These are phyloP conservation scores for Penicillium sp. DNA, from an alignment of 2,329 filamentous ascomycete species.

Conservation along the genomic window DNA sequence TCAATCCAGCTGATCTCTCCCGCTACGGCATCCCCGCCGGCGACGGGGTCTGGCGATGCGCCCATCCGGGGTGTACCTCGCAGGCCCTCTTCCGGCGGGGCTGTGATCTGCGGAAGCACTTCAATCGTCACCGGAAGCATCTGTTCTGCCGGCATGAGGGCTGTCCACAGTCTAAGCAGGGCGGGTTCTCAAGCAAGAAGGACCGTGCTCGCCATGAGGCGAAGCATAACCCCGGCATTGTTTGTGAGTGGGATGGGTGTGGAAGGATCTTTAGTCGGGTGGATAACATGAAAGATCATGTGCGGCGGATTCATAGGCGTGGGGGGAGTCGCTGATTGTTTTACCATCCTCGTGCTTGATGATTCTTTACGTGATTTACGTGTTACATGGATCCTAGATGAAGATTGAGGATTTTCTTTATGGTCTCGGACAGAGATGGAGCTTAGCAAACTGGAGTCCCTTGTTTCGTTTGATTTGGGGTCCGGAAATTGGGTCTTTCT, in stretches of 20 bases:
- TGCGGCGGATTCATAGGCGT: conserved; percentile 45
- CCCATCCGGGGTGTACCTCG: conserved; percentile 61
- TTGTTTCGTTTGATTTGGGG: background rate
- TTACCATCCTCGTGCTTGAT: background rate
- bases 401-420: background rate
- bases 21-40: conserved; percentile 36
- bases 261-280: conserved; percentile 61
- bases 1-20: conserved; percentile 29
- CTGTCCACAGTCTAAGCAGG: conserved; percentile 58
- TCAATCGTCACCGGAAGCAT: conserved; percentile 63
- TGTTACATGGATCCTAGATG: background rate
- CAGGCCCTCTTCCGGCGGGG: conserved; percentile 60
- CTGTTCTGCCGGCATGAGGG: conserved; percentile 62
- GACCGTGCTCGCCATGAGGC: conserved; percentile 64
- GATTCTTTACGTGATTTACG: background rate
- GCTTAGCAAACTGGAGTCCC: background rate
- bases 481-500: background rate
- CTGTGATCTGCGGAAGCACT: conserved; percentile 65
- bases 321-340: conserved; percentile 12
- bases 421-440: background rate
- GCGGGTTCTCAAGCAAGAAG: conserved; percentile 65
- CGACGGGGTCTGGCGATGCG: conserved; percentile 58
- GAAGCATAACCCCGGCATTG: conserved; percentile 63
- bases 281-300: conserved; percentile 62
- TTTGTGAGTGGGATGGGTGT: conserved; percentile 61